Evolutionary conservation across 352 stramenopile genomes (phyloP), one percentile per base, ranked within the genome.

Genomic region (Phytophthora sp.): DNA sequence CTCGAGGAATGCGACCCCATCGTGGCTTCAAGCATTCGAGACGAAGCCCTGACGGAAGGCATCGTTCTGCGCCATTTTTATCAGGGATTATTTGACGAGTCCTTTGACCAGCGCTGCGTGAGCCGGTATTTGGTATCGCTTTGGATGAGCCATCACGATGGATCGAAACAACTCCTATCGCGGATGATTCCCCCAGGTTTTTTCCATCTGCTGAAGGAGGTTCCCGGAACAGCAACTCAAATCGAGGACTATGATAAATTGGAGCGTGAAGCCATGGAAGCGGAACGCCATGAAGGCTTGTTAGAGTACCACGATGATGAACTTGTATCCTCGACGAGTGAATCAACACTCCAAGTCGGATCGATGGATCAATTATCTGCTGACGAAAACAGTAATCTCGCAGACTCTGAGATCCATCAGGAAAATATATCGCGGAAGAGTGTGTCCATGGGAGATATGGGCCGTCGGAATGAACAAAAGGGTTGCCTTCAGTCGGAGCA

Each of bases 111-210:
- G 66, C 80, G 95, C 12, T 98, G 92, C 47, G 86, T 99, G 7
- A 97, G 84, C 61, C 88, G 96, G 31, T 98, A 98, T 74, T 67
- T 99, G n/a, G 95, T 98, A 16, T 96, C 90, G 15, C 69, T 98
- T 11, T 99, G 94, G 94, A 96, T 98, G 85, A 96, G 88, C 41
- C 89, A 97, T 52, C 84, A 97, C 44, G 69, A 77, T 26, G 67
- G 80, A 29, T 97, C 94, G 35, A 98, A 98, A 55, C 84, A 90
- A 57, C 76, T 99, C 4, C 66, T 99, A 24, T 69, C 79, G 11
- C 80, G 93, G 8, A 96, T 98, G 31, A 77, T 99, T 6, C 96
- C 96, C 12, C 46, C 69, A 2, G 96, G 94, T 0, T 95, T 99
- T 63, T 79, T 98, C 18, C 59, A 80, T 26, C 91, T 94, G 55